These are phyloP conservation scores for Narthecium ossifragum DNA, from an alignment of 106 monocot species.

Conservation along the genomic window DNA sequence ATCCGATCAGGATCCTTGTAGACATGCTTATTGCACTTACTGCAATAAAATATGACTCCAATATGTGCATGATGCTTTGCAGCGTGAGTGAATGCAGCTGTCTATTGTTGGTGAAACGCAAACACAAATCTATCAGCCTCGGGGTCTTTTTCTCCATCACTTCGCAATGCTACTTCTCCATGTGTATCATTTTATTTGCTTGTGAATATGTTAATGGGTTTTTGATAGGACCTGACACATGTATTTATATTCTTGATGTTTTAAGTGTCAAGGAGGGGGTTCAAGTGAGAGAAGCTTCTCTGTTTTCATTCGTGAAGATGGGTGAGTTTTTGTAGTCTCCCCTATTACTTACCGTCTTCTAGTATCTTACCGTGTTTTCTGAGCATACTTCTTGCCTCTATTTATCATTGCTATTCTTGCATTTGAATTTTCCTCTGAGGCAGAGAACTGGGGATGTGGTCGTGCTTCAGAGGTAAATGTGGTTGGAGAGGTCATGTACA, in stretches of 20 bases:
- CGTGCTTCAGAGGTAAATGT: conserved; percentile 77
- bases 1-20: too few relatives aligned
- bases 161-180: background rate
- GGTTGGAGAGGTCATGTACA: conserved; percentile 53
- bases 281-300: conserved; percentile 52
- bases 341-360: conserved; percentile 1
- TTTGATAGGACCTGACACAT: background rate
- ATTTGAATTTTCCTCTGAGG: background rate
- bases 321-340: conserved; percentile 39
- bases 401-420: conserved; percentile 3
- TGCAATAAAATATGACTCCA: too few relatives aligned
- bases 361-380: background rate
- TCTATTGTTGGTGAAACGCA: background rate
- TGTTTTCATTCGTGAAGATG: conserved; percentile 47
- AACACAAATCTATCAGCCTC: background rate
- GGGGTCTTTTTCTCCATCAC: background rate
- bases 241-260: background rate
- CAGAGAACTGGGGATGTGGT: conserved; percentile 49
- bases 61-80: too few relatives aligned
- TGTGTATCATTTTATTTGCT: background rate
- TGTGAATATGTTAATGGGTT: background rate
- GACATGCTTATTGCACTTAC: too few relatives aligned
- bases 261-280: conserved; percentile 61
- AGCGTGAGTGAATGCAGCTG: background rate
- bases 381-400: background rate